Conservation (phyloP, 2,329 filamentous ascomycete genomes). For the Coniochaeta sp. region DNA sequence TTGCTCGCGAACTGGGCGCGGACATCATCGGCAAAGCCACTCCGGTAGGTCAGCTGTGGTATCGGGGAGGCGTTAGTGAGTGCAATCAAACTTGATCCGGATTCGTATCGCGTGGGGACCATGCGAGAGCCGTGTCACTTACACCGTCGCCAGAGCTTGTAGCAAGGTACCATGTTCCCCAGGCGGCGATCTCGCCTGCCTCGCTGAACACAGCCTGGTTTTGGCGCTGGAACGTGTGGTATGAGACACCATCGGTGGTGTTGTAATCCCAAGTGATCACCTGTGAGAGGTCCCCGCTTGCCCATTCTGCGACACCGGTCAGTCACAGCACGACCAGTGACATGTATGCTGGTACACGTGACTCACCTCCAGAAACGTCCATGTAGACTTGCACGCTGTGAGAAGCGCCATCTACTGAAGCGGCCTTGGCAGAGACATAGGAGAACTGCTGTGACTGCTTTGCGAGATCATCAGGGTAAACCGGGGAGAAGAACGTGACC, state of each 20-base stretch:
- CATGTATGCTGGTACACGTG: background rate
- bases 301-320: constrained; percentile 51
- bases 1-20: constrained; percentile 58
- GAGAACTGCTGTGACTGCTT: constrained; percentile 65
- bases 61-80: constrained; percentile 9
- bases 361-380: constrained; percentile 61
- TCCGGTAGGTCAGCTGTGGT: constrained; percentile 59
- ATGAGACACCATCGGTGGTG: constrained; percentile 43
- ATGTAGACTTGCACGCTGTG: constrained; percentile 66
- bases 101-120: background rate
- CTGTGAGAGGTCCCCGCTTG: constrained; percentile 51
- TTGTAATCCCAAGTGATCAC: constrained; percentile 57
- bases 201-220: constrained; percentile 63
- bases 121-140: constrained; percentile 14
- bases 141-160: constrained; percentile 47
- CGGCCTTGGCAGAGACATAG: constrained; percentile 58
- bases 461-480: constrained; percentile 58
- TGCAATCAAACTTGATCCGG: background rate
- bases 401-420: constrained; percentile 50
- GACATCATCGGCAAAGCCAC: constrained; percentile 56
- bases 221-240: constrained; percentile 56
- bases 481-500: constrained; percentile 63
- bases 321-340: background rate
- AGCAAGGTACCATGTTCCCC: constrained; percentile 74
- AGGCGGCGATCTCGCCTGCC: constrained; percentile 63